Evolutionary conservation across 805 yeast species (phyloP), one percentile per base, ranked within the genome.

Genomic region (Nakazawaea molendinolei): DNA sequence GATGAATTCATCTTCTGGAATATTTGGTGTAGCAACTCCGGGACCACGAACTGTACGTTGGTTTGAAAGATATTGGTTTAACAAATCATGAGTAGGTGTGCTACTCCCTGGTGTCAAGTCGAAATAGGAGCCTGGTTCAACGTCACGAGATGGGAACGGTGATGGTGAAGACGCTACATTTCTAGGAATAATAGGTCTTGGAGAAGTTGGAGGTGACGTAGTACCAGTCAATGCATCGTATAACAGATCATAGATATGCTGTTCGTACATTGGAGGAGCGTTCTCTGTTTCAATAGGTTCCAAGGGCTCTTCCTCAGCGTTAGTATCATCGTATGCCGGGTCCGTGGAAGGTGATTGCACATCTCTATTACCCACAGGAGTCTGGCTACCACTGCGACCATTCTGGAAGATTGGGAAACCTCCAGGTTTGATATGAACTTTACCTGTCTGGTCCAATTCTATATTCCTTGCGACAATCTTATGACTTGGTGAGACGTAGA

Each of bases 401-500:
- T 29, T 33, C 17, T 38, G 33, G 21, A 44, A 44, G n/a, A 44
- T 26, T 1, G 34, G 23, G 14, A 22, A 17, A 7, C 34, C 44
- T 6, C 51, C 53, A 3, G 48, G 30, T 33, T 44, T 45, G 31
- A 51, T 48, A 16, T 51, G 42, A 9, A 51, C 48, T 21, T 41
- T 47, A n/a, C 57, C 57, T 7, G 31, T 30, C 8, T 44, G 38
- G 31, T 51, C 53, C 19, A 49, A 37, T 22, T 49, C 45, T 6
- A 47, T 55, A 19, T 45, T 44, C 35, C 57, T 45, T 7, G 50
- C 58, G 22, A 39, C 36, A 9, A 53, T 31, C n/a, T 38, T 24
- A 16, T 38, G 29, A 15, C 29, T 24, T 12, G 41, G 41, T 17
- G 81, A 73, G 18, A 86, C 79, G 55, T 81, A 85, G 23, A 86